Percentiles rank a stretch among this genome's conserved stretches.
Evolutionary conservation across 495 filamentous ascomycete genomes (phyloP).

Genomic region (Aspergillus leporis): DNA sequence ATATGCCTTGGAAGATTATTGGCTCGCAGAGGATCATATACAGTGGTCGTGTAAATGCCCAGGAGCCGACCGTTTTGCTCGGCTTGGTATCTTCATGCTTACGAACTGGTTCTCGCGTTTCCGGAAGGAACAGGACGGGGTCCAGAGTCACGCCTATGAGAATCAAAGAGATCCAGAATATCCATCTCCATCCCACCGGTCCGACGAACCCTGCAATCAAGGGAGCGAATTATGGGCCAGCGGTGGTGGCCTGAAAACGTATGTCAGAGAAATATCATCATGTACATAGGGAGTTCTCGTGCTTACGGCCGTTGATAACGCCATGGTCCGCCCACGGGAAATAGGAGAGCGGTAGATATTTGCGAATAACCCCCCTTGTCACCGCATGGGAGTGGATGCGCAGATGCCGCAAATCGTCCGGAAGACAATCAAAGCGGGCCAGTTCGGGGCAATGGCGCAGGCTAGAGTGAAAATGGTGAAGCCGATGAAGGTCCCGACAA

Average conservation of each 20-base stretch:
- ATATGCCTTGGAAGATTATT: slow-evolving; percentile 42
- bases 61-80: no score
- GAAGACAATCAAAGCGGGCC: slow-evolving; percentile 37
- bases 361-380: slow-evolving; percentile 29
- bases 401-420: slow-evolving; percentile 36
- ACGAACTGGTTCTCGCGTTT: neutral
- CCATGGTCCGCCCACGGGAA: slow-evolving; percentile 31
- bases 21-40: slow-evolving; percentile 7
- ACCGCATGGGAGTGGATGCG: slow-evolving; percentile 27
- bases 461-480: slow-evolving; percentile 39
- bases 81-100: neutral
- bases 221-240: slow-evolving; percentile 33
- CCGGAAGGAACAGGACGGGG: slow-evolving; percentile 4
- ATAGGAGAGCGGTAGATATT: slow-evolving; percentile 26
- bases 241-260: slow-evolving; percentile 21
- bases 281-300: neutral
- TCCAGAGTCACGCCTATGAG: slow-evolving; percentile 4
- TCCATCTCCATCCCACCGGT: slow-evolving; percentile 55
- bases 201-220: slow-evolving; percentile 25
- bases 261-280: neutral
- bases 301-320: slow-evolving; percentile 28
- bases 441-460: slow-evolving; percentile 34
- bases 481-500: slow-evolving; percentile 29
- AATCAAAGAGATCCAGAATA: slow-evolving; percentile 41
- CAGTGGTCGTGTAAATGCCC: slow-evolving; percentile 1